phyloP scores from a whole-genome alignment of 768 basidiomycete species.

The Punctularia strigosozonata region DNA sequence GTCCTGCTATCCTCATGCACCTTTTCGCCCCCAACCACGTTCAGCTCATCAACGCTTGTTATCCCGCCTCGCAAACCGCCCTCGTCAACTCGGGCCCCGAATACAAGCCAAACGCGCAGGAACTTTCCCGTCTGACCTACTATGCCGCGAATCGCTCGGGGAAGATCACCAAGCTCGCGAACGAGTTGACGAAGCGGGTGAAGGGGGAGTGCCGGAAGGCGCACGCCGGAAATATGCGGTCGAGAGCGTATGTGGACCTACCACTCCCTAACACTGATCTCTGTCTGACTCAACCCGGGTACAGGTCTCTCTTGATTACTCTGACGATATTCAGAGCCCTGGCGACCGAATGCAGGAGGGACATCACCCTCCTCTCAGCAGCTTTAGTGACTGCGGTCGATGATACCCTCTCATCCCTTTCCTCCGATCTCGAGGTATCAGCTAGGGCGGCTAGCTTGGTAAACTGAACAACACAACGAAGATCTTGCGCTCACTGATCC shows the following conservation, averaged over 20 bases:
- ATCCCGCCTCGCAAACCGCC: slow-evolving; percentile 67
- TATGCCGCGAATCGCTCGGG: slow-evolving; percentile 77
- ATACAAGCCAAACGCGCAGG: slow-evolving; percentile 73
- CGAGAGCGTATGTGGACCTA: slow-evolving; percentile 54
- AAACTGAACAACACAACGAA: background rate
- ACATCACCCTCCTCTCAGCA: slow-evolving; percentile 64
- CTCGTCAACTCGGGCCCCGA: slow-evolving; percentile 67
- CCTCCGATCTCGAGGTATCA: slow-evolving; percentile 61
- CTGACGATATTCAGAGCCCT: slow-evolving; percentile 73
- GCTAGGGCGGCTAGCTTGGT: slow-evolving; percentile 76
- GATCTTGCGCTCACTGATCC: too few species aligned
- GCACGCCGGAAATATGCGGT: slow-evolving; percentile 61
- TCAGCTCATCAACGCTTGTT: slow-evolving; percentile 74
- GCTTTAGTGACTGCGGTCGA: slow-evolving; percentile 58
- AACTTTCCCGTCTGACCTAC: slow-evolving; percentile 76
- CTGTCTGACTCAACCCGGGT: slow-evolving; percentile 1
- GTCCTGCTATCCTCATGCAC: slow-evolving; percentile 35
- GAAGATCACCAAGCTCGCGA: slow-evolving; percentile 66
- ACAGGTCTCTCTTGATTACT: slow-evolving; percentile 69
- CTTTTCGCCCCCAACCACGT: slow-evolving; percentile 81
- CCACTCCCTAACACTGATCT: slow-evolving; percentile 2
- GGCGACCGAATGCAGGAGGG: slow-evolving; percentile 78
- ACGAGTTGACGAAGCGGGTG: slow-evolving; percentile 67
- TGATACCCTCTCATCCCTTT: slow-evolving; percentile 37
- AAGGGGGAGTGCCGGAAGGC: slow-evolving; percentile 56